Base-by-base conservation (phyloP, 2,329 filamentous ascomycete genomes). In the Alternaria longipes region DNA sequence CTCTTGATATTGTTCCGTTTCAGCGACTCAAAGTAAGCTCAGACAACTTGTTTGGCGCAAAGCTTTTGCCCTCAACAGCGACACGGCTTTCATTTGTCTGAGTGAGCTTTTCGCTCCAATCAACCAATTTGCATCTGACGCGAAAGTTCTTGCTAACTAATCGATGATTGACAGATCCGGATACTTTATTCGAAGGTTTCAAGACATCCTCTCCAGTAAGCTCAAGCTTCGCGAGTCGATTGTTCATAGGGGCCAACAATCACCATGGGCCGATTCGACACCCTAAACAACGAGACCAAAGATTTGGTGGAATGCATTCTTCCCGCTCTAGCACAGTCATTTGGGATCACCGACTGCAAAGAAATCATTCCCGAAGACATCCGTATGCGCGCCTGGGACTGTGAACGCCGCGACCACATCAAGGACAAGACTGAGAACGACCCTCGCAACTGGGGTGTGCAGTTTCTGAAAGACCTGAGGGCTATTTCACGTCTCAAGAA, bases 341-440 rank as follows among this genome's bases (percentile, higher is more conserved):
- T 70, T 47, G 56, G 65, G 0, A 44, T 76, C 24, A 36, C 64
- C 1, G 60, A 73, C n/a, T 51, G 64, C 5, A 50, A 68, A 7
- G 70, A 75, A 1, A 68, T 75, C 57, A 76, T 78, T 30, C 75
- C 75, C 1, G 59, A 70, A 28, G 72, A 77, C n/a, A 77, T 78
- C 34, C 73, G 75, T 45, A 77, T 78, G 74, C 74, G 75, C n/a
- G 60, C 62, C 8, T 78, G 75, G 74, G 75, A 78, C 60, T 74
- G 72, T 34, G 74, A 76, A 26, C 66, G 74, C 14, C 71, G 74
- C 20, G 74, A 77, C 18, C 74, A 77, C 56, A 76, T 77, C 66
- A 73, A 70, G 47, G 63, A 70, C 52, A 32, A 76, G 59, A 69
- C 74, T 0, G 75, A 78, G 59, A 70, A 76, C 30, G 74, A 78